Evolutionary conservation across 2,329 filamentous ascomycete species (phyloP).

Genomic region (Chaetomium olivaceum): DNA sequence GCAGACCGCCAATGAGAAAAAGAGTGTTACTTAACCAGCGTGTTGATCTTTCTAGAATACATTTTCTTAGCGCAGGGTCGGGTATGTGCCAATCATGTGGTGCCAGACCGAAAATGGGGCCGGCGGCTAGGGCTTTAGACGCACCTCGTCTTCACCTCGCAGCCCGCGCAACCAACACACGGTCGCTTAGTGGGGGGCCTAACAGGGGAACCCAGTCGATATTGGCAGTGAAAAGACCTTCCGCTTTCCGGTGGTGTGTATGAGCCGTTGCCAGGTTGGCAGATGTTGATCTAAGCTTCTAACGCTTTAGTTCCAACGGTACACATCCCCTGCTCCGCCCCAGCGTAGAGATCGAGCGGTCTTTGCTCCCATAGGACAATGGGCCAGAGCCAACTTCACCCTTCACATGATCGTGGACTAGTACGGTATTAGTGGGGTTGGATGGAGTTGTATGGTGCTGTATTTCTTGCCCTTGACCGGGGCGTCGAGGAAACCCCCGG

Average conservation of each 20-base stretch:
- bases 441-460: neutral
- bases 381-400: neutral
- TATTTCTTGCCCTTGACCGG: neutral
- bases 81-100: slow-evolving; percentile 1
- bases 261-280: neutral
- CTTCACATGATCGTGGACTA: neutral
- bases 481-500: neutral
- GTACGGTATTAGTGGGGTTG: neutral
- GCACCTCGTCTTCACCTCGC: neutral
- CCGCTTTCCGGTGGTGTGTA: neutral
- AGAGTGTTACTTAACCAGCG: neutral
- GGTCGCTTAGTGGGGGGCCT: neutral
- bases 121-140: slow-evolving; percentile 14
- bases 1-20: neutral
- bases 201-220: neutral
- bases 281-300: neutral
- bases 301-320: slow-evolving; percentile 4
- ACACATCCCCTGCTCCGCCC: slow-evolving; percentile 1
- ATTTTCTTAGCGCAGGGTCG: neutral
- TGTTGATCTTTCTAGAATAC: neutral
- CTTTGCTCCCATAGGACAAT: neutral
- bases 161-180: neutral
- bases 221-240: neutral
- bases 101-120: neutral
- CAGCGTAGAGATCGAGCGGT: too few species aligned